Conservation (phyloP, 2,329 filamentous ascomycete species). For the Sclerotinia subarctica region DNA sequence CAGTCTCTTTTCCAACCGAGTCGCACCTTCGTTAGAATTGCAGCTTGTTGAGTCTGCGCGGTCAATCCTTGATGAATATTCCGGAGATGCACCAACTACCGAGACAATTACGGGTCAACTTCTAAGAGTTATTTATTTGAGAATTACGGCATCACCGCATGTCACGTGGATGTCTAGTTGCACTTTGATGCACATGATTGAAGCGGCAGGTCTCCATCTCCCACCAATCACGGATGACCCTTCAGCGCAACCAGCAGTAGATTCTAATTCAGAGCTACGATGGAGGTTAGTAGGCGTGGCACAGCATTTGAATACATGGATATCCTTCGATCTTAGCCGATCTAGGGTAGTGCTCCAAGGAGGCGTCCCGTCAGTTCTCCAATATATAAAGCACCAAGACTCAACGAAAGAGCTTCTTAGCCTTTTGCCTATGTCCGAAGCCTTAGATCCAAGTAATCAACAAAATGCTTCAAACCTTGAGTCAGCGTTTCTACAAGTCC, state of each 20-base stretch:
- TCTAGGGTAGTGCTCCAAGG: conserved; percentile 14
- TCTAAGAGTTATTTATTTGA: conserved; percentile 30
- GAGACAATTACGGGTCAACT: conserved; percentile 30
- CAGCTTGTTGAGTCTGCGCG: conserved; percentile 29
- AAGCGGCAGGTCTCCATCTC: conserved; percentile 33
- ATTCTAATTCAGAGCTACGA: conserved; percentile 6
- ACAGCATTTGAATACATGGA: conserved; percentile 18
- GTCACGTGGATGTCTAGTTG: conserved; percentile 32
- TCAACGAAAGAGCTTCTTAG: conserved; percentile 18
- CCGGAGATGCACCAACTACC: conserved; percentile 21
- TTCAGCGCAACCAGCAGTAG: neutral
- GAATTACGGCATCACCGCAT: conserved; percentile 30
- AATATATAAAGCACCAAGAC: conserved; percentile 2
- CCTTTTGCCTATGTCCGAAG: conserved; percentile 15
- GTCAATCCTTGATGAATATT: conserved; percentile 22
- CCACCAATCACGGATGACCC: conserved; percentile 20
- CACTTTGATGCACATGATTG: conserved; percentile 31
- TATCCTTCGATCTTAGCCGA: conserved; percentile 16
- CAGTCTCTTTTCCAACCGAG: conserved; percentile 36
- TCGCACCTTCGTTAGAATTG: conserved; percentile 32
- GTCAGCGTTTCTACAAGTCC: neutral
- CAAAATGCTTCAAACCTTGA: neutral
- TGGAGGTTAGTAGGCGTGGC: conserved; percentile 14
- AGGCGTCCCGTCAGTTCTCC: neutral
- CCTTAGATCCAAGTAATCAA: conserved; percentile 11